Evolutionary conservation across 1,139 yeast species (phyloP), one percentile per base, ranked within the genome.

Genomic region (Geotrichum restrictum): DNA sequence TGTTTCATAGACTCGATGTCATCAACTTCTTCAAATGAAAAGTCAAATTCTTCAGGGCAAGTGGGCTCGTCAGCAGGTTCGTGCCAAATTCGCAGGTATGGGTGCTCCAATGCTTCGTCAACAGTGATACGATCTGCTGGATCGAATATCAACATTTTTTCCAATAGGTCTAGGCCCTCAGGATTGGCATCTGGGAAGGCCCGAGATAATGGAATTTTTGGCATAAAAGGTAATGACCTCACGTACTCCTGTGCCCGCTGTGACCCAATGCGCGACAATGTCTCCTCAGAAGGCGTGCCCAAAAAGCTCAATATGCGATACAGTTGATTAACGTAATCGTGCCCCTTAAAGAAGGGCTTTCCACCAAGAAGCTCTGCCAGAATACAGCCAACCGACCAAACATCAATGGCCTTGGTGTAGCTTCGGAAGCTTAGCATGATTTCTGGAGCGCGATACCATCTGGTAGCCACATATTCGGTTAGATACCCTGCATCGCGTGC

Each of bases 401-500:
- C 78, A 68, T 93, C 98, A 57, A 93, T 91, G 24, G 98, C 96
- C 71, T 88, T 89, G 4, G 97, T 86, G 70, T 93, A 93, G 57
- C 89, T 86, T 64, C 93, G 93, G 69, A 88, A 88, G 62, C 94
- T 83, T 54, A 93, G 77, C 93, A 93, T 93, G 69, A 93, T 88
- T 67, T 93, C 98, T 0, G 98, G 98, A 0, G 98, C 98, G 59
- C 98, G 75, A 70, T 93, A 93, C 98, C 98, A 93, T 66, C 98
- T 77, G 0, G 98, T 91, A 31, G 98, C 98, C 32, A 93, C 98
- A 68, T 93, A 93, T 67, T 93, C 98, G 0, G 98, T 93, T 76
- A 91, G 74, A 63, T 85, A 89, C 14, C 96, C 96, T 33, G 89
- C 88, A 63, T 93, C 91, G 60, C 83, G 85, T 58, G 84, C 94